Percentiles rank a stretch among this genome's conserved stretches.
Evolutionary conservation across 352 stramenopile genomes (phyloP).

Genomic region (Globisporangium alternatum): DNA sequence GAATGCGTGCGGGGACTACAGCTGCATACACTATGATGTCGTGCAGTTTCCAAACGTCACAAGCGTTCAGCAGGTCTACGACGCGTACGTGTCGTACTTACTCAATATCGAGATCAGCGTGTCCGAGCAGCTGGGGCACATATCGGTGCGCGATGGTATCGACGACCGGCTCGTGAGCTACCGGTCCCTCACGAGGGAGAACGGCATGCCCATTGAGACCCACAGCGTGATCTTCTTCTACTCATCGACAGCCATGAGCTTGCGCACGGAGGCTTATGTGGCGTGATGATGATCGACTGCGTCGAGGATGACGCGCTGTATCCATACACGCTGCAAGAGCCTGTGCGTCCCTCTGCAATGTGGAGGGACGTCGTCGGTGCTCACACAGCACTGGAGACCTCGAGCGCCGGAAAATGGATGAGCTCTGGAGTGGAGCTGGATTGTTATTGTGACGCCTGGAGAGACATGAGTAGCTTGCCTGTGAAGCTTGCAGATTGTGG

Average conservation of each 20-base stretch:
- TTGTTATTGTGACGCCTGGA: too few relatives aligned
- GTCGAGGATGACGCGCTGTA: too few relatives aligned
- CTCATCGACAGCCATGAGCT: background rate
- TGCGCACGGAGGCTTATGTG: conserved; percentile 16
- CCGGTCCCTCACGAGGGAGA: conserved; percentile 16
- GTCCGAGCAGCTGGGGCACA: conserved; percentile 19
- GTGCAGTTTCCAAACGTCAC: conserved; percentile 28
- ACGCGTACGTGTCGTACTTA: conserved; percentile 31
- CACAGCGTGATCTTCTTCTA: background rate
- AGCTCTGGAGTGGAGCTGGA: conserved; percentile 15
- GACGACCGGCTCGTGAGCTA: conserved; percentile 30
- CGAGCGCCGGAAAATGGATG: too few relatives aligned
- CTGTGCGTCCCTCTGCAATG: too few relatives aligned
- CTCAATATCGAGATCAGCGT: conserved; percentile 43
- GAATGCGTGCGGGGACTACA: conserved; percentile 38
- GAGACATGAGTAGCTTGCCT: too few relatives aligned
- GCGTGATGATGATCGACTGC: too few relatives aligned
- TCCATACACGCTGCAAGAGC: too few relatives aligned
- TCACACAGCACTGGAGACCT: too few relatives aligned
- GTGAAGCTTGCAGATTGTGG: too few relatives aligned
- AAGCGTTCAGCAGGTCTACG: conserved; percentile 34
- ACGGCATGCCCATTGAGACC: background rate
- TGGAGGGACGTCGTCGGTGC: too few relatives aligned
- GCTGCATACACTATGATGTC: conserved; percentile 39
- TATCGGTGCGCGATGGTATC: conserved; percentile 20